A percentile compares a stretch with the other conserved stretches of the same genome.
Evolutionary conservation across 1,284 basidiomycete genomes (phyloP).

Genomic region (Sporisorium sorghi): DNA sequence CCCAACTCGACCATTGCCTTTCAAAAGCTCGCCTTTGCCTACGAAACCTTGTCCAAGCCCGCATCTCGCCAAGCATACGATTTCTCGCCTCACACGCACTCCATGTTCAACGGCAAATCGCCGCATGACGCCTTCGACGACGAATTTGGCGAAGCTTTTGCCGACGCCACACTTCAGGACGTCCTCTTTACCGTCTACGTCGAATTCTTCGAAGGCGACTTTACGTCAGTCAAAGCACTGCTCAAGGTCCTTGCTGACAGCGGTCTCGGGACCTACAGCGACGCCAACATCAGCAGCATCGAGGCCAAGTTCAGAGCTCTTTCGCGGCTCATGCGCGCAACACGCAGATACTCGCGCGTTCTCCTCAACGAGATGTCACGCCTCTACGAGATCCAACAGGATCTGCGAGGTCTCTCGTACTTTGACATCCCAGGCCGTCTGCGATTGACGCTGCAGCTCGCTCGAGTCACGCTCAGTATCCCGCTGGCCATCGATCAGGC

Average conservation of each 20-base stretch:
- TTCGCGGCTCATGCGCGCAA: conserved; percentile 71
- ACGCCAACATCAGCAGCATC: conserved; percentile 69
- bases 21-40: conserved; percentile 84
- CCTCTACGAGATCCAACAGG: conserved; percentile 81
- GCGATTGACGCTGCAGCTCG: conserved; percentile 80
- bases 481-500: conserved; percentile 82
- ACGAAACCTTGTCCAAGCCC: conserved; percentile 81
- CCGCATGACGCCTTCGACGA: conserved; percentile 49
- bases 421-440: conserved; percentile 82
- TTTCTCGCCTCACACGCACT: conserved; percentile 64
- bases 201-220: conserved; percentile 84
- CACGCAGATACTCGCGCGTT: conserved; percentile 80
- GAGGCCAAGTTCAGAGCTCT: conserved; percentile 69
- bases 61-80: conserved; percentile 79
- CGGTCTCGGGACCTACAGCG: conserved; percentile 56
- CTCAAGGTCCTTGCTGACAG: conserved; percentile 72
- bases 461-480: conserved; percentile 81
- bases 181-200: conserved; percentile 80
- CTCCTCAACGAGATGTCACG: conserved; percentile 79
- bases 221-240: conserved; percentile 71
- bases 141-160: conserved; percentile 49
- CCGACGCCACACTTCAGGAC: conserved; percentile 73
- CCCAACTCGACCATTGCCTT: conserved; percentile 81
- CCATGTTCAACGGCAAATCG: conserved; percentile 51
- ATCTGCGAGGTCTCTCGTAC: conserved; percentile 79